Evolutionary conservation across 805 yeast species (phyloP).

Genomic region (Lipomyces orientalis): DNA sequence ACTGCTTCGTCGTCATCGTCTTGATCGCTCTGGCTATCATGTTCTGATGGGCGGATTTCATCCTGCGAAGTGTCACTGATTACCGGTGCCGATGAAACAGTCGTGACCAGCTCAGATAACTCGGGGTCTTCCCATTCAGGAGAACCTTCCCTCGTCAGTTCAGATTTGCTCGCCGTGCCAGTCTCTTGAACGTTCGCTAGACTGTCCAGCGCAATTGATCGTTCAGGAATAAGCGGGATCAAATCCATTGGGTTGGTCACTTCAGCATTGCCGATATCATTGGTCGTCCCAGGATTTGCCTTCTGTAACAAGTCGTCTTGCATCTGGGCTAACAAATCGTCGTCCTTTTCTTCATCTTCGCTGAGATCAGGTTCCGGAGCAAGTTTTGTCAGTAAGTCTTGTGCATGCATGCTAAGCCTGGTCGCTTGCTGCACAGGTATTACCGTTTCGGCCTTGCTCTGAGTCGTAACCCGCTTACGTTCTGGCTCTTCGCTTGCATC

Average conservation of each 20-base stretch:
- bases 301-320: background rate
- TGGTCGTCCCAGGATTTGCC: background rate
- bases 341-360: background rate
- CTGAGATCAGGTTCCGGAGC: background rate
- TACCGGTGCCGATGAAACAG: background rate
- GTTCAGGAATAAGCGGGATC: background rate
- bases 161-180: background rate
- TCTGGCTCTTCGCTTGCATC: background rate
- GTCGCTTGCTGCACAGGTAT: background rate
- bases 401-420: background rate
- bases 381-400: background rate
- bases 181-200: background rate
- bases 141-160: background rate
- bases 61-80: background rate
- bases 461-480: background rate
- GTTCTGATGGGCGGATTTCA: slow-evolving; percentile 2
- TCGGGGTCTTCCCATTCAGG: background rate
- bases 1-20: slow-evolving; percentile 41
- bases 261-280: background rate
- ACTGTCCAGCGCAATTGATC: background rate
- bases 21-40: slow-evolving; percentile 11
- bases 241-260: background rate
- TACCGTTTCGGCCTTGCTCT: background rate
- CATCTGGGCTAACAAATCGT: background rate
- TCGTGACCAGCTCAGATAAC: background rate